Percentiles rank a stretch among this genome's conserved stretches.
phyloP scores from a whole-genome alignment of 2,329 filamentous ascomycete genomes.

The Sporothrix globosa region DNA sequence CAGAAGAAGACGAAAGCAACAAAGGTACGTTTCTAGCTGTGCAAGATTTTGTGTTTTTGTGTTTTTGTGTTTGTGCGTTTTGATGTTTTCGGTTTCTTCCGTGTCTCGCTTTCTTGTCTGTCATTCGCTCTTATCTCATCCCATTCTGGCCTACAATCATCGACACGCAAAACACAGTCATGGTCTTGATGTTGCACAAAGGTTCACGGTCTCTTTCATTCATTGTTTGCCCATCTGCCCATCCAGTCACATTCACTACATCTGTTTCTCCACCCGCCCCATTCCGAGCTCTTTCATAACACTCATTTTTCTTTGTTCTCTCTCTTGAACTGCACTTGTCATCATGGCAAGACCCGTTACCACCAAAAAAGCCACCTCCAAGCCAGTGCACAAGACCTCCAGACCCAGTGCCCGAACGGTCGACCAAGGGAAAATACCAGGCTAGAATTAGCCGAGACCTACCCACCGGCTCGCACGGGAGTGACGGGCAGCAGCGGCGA shows the following conservation, averaged over 20 bases:
- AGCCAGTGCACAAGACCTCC: background rate
- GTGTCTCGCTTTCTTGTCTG: background rate
- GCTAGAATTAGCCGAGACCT: background rate
- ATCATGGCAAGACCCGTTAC: conserved; percentile 18
- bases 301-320: conserved; percentile 8
- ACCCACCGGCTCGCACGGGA: conserved; percentile 21
- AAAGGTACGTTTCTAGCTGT: background rate
- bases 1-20: background rate
- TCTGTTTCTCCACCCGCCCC: conserved; percentile 1
- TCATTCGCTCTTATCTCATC: background rate
- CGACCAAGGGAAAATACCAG: background rate
- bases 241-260: background rate
- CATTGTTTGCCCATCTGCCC: background rate
- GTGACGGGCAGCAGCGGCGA: conserved; percentile 25
- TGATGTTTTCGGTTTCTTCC: background rate
- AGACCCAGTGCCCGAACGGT: background rate
- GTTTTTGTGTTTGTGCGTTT: background rate
- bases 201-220: background rate
- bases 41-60: background rate
- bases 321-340: conserved; percentile 5
- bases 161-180: conserved; percentile 6
- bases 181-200: too few species aligned
- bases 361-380: background rate
- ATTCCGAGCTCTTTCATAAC: conserved; percentile 11
- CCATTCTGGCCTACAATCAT: background rate